A percentile compares a stretch with the other conserved stretches of the same genome.
phyloP scores from a whole-genome alignment of 805 yeast genomes.

The Metschnikowia henanensis region DNA sequence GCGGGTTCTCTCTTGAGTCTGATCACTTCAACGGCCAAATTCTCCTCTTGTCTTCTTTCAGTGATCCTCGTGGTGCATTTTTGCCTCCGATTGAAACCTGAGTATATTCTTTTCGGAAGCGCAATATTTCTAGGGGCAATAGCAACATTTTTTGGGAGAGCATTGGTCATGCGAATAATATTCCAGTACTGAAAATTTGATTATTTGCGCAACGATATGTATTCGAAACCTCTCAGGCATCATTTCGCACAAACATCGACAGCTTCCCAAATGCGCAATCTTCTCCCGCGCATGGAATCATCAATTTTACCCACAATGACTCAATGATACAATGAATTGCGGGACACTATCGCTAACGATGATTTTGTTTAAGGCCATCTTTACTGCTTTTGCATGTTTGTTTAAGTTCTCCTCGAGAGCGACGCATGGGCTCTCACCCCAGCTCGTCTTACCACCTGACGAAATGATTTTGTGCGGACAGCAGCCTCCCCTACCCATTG shows the following conservation, averaged over 20 bases:
- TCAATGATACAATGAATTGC: no score
- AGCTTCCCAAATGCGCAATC: no score
- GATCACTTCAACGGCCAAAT: neutral
- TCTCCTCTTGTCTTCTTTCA: neutral
- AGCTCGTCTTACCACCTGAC: neutral
- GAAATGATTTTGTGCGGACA: neutral
- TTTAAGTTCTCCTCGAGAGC: no score
- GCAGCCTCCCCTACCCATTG: constrained; percentile 20
- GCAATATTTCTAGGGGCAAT: constrained; percentile 3
- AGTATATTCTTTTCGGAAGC: neutral
- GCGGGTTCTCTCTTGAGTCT: constrained; percentile 2
- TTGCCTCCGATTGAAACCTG: neutral
- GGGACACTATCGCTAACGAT: no score
- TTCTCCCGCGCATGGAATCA: no score
- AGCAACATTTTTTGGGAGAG: neutral
- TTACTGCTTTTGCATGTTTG: no score
- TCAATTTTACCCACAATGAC: no score
- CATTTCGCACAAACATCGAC: neutral
- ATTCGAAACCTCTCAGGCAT: neutral
- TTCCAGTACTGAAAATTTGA: neutral
- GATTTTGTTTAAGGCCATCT: no score
- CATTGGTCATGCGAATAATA: neutral
- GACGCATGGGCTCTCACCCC: no score
- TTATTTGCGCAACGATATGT: no score
- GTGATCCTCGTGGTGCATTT: neutral